phyloP scores from a whole-genome alignment of 345 rosid species.

The Aurinia saxatilis region DNA sequence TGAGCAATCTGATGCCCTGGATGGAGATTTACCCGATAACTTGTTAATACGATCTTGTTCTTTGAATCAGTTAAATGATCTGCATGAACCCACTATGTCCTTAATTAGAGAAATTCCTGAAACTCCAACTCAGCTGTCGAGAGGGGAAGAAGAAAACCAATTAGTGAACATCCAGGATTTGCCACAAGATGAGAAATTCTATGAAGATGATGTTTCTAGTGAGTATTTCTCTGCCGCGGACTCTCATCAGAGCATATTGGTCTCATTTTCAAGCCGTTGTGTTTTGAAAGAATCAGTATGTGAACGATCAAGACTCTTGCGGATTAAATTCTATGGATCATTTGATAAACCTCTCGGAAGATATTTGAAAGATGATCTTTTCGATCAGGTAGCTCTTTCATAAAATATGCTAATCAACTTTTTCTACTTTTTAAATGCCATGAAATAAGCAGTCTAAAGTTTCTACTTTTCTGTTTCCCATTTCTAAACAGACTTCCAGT shows the following conservation, averaged over 20 bases:
- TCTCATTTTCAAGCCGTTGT: constrained; percentile 85
- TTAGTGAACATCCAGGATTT: constrained; percentile 30
- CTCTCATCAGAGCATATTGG: constrained; percentile 83
- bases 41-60: constrained; percentile 28
- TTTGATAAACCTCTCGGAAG: constrained; percentile 97
- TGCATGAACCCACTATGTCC: constrained; percentile 10
- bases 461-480: background rate
- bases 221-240: constrained; percentile 76
- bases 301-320: constrained; percentile 81
- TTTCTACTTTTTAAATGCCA: background rate
- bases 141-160: constrained; percentile 34
- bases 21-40: constrained; percentile 26
- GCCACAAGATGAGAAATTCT: constrained; percentile 36
- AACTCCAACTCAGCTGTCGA: constrained; percentile 30
- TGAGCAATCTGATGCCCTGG: constrained; percentile 28
- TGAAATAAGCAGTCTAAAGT: background rate
- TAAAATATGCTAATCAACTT: background rate
- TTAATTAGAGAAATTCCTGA: constrained; percentile 24
- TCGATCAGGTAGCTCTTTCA: constrained; percentile 57
- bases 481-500: constrained; percentile 40
- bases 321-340: constrained; percentile 90
- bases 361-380: constrained; percentile 76
- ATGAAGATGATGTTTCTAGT: constrained; percentile 48
- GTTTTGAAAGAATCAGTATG: constrained; percentile 80
- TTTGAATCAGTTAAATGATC: constrained; percentile 24